These are phyloP conservation scores for Daldinia grandis DNA, from an alignment of 495 filamentous ascomycete species.

Conservation along the genomic window DNA sequence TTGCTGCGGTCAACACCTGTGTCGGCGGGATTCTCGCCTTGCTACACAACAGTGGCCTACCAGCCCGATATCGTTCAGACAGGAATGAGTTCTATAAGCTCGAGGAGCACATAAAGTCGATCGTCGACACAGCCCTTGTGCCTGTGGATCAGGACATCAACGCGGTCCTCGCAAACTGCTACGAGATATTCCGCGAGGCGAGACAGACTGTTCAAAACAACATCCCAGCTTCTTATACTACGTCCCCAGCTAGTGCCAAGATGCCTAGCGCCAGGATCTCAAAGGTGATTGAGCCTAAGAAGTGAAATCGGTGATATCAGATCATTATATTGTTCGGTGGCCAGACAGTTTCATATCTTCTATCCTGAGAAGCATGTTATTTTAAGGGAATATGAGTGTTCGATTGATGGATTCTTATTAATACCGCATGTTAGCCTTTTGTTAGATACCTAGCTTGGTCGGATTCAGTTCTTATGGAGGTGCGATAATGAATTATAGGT, in stretches of 20 bases:
- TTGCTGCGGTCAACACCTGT: slow-evolving; percentile 60
- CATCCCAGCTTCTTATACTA: slow-evolving; percentile 51
- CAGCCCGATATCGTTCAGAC: slow-evolving; percentile 57
- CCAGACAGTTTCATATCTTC: not conserved
- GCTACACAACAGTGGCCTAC: slow-evolving; percentile 61
- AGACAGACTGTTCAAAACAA: slow-evolving; percentile 56
- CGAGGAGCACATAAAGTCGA: slow-evolving; percentile 56
- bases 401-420: not conserved
- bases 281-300: slow-evolving; percentile 25
- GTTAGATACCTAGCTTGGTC: slow-evolving; percentile 6
- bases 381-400: not conserved
- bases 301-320: slow-evolving; percentile 15
- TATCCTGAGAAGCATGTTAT: slow-evolving; percentile 11
- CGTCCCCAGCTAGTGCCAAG: slow-evolving; percentile 20
- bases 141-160: slow-evolving; percentile 49
- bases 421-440: slow-evolving; percentile 15
- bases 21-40: slow-evolving; percentile 58
- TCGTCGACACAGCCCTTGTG: slow-evolving; percentile 56
- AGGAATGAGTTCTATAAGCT: slow-evolving; percentile 55
- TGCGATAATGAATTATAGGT: slow-evolving; percentile 4
- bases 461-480: not conserved
- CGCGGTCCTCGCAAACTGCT: slow-evolving; percentile 52
- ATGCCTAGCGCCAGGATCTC: not conserved
- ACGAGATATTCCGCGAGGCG: slow-evolving; percentile 49
- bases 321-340: not conserved